Percentiles rank a stretch among this genome's conserved stretches.
These are phyloP conservation scores for Canna indica DNA, from an alignment of 176 grass and related monocot genomes.

Conservation along the genomic window DNA sequence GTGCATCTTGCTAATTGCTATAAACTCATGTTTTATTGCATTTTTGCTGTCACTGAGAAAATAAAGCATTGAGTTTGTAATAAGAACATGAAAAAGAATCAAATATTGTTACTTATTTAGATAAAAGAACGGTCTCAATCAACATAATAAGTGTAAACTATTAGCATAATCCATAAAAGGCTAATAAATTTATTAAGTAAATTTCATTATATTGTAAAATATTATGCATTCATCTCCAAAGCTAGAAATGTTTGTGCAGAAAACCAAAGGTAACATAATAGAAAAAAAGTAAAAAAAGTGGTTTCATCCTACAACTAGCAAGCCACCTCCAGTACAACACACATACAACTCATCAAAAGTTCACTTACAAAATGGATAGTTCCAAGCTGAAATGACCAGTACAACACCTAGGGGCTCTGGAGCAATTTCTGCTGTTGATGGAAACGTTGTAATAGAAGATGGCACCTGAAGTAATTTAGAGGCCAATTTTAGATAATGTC, in stretches of 20 bases:
- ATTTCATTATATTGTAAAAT: too few relatives aligned
- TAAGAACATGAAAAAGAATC: background rate
- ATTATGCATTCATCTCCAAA: too few relatives aligned
- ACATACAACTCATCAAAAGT: background rate
- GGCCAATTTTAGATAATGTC: background rate
- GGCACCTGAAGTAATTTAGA: slow-evolving; percentile 39
- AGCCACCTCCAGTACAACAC: background rate
- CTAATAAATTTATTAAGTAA: too few relatives aligned
- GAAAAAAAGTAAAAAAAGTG: background rate
- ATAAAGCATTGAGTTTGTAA: too few relatives aligned
- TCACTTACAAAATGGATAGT: slow-evolving; percentile 87
- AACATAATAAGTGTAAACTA: background rate
- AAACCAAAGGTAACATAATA: background rate
- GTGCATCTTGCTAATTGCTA: too few relatives aligned
- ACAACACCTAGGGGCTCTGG: slow-evolving; percentile 73
- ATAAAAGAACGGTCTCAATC: background rate
- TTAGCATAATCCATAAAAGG: background rate
- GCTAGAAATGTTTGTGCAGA: background rate
- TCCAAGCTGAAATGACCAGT: slow-evolving; percentile 88
- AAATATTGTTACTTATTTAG: background rate
- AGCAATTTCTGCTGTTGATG: slow-evolving; percentile 65
- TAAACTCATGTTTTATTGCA: too few relatives aligned
- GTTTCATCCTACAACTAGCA: background rate
- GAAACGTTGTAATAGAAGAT: slow-evolving; percentile 64
- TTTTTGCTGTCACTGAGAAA: too few relatives aligned